These are phyloP conservation scores for Sporothrix brunneoviolacea DNA, from an alignment of 2,329 filamentous ascomycete species.

Conservation along the genomic window DNA sequence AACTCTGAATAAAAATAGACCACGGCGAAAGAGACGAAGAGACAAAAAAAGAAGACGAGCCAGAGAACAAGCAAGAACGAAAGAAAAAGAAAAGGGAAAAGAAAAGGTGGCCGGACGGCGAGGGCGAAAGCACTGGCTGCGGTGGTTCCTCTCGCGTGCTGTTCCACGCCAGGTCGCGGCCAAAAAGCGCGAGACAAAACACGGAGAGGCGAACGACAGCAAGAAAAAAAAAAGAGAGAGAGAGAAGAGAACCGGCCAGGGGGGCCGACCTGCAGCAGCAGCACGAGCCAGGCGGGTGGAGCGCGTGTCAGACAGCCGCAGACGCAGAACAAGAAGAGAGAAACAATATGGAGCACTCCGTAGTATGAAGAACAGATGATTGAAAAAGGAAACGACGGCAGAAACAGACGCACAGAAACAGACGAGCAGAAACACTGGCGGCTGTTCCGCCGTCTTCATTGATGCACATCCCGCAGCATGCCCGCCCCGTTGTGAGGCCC, in stretches of 20 bases:
- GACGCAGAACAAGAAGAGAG: not conserved
- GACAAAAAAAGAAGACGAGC: not conserved
- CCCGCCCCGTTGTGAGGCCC: too few species aligned
- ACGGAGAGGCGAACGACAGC: too few species aligned
- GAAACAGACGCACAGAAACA: too few species aligned
- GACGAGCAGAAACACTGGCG: too few species aligned
- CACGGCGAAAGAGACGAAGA: too few species aligned
- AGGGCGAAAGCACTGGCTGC: not conserved
- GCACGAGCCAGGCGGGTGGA: not conserved
- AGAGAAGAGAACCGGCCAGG: not conserved
- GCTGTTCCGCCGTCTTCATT: too few species aligned
- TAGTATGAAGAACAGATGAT: not conserved
- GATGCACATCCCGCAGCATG: too few species aligned
- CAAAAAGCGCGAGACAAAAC: conserved; percentile 9
- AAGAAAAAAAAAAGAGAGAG: too few species aligned
- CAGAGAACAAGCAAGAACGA: not conserved
- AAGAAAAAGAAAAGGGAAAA: not conserved
- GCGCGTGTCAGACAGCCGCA: not conserved
- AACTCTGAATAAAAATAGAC: too few species aligned
- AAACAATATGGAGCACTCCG: not conserved
- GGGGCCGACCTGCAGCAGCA: too few species aligned
- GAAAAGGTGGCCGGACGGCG: not conserved
- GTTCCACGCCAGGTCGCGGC: conserved; percentile 1
- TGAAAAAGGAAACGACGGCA: not conserved
- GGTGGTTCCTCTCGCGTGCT: not conserved